Conservation (phyloP, 805 yeast genomes). For the Yarrowia phangngaensis region DNA sequence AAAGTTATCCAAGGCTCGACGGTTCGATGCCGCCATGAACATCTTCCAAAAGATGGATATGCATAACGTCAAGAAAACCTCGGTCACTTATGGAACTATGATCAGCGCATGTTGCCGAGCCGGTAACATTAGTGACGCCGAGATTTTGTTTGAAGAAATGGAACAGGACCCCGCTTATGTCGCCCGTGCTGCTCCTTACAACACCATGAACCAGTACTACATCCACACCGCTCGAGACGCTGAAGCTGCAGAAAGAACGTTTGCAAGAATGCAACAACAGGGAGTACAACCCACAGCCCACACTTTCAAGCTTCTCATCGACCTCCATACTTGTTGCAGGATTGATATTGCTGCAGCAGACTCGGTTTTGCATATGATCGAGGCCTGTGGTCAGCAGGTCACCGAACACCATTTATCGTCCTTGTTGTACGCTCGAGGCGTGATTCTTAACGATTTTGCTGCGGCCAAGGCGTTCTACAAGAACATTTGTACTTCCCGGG, state of each 20-base stretch:
- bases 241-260: constrained; percentile 37
- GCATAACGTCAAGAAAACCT: constrained; percentile 32
- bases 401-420: constrained; percentile 42
- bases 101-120: constrained; percentile 42
- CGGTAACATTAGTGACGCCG: constrained; percentile 38
- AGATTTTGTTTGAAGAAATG: constrained; percentile 39
- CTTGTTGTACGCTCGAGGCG: constrained; percentile 42
- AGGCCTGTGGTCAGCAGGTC: constrained; percentile 34
- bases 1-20: constrained; percentile 41
- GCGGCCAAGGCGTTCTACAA: constrained; percentile 40
- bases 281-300: constrained; percentile 40
- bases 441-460: constrained; percentile 37
- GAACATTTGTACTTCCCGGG: constrained; percentile 34
- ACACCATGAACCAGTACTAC: constrained; percentile 42
- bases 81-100: constrained; percentile 42
- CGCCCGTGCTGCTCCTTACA: constrained; percentile 41
- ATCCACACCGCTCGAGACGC: constrained; percentile 39
- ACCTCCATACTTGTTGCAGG: constrained; percentile 38
- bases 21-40: constrained; percentile 37
- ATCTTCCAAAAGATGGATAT: constrained; percentile 38
- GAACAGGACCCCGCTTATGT: constrained; percentile 36
- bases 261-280: constrained; percentile 33
- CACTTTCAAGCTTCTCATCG: constrained; percentile 44
- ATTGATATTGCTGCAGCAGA: constrained; percentile 40
- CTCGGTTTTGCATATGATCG: constrained; percentile 38